Percentiles rank a stretch among this genome's conserved stretches.
These are phyloP conservation scores for Ceratobasidium sp. DNA, from an alignment of 1,284 basidiomycete genomes.

Conservation along the genomic window DNA sequence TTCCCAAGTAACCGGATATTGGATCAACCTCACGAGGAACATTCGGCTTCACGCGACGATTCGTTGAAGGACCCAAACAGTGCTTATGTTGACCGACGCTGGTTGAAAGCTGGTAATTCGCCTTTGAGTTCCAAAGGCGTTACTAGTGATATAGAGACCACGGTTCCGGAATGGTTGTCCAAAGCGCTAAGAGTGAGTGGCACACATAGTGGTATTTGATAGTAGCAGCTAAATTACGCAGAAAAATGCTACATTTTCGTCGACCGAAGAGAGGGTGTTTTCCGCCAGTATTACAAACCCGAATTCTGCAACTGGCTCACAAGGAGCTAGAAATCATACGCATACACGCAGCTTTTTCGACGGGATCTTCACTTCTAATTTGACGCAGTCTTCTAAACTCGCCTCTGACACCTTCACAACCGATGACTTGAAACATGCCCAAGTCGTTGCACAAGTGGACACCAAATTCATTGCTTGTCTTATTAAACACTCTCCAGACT, in stretches of 20 bases:
- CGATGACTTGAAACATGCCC: constrained; percentile 67
- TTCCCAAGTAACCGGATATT: constrained; percentile 31
- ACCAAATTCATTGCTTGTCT: constrained; percentile 88
- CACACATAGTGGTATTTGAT: not conserved
- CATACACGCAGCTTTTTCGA: constrained; percentile 11
- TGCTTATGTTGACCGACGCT: constrained; percentile 49
- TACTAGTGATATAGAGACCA: not conserved
- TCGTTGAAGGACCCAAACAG: not conserved
- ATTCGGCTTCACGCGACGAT: not conserved
- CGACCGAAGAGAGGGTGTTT: not conserved
- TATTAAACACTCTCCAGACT: constrained; percentile 54
- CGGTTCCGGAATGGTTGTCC: constrained; percentile 18
- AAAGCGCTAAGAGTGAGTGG: constrained; percentile 32
- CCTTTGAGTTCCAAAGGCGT: not conserved
- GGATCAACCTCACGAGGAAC: not conserved
- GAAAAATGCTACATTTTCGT: constrained; percentile 16
- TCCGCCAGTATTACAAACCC: not conserved
- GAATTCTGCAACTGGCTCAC: not conserved
- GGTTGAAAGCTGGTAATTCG: constrained; percentile 45
- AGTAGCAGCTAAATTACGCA: not conserved
- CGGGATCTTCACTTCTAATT: not conserved
- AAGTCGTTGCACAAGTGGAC: constrained; percentile 86
- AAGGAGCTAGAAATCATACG: not conserved
- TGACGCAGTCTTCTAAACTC: constrained; percentile 24
- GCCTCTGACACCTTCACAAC: constrained; percentile 60